These are phyloP conservation scores for Scheffersomyces stambukii DNA, from an alignment of 1,139 yeast species.

Conservation along the genomic window DNA sequence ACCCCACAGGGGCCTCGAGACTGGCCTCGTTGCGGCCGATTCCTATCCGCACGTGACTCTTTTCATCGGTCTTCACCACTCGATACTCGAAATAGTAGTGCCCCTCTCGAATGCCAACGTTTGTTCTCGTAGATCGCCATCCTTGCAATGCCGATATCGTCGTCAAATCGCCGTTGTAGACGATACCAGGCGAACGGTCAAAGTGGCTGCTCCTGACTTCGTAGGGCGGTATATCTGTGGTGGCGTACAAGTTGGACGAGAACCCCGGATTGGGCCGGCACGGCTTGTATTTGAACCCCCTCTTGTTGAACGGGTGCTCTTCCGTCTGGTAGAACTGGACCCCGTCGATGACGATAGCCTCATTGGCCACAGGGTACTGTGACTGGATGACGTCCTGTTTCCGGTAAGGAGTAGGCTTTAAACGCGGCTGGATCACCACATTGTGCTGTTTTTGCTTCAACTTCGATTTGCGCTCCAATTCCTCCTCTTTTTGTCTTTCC, in stretches of 20 bases:
- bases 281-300: conserved; percentile 80
- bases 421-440: conserved; percentile 38
- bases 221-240: conserved; percentile 73
- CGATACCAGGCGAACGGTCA: conserved; percentile 65
- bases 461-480: conserved; percentile 13
- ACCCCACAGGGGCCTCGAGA: conserved; percentile 93
- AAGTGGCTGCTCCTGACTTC: conserved; percentile 60
- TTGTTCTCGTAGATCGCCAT: conserved; percentile 78
- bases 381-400: conserved; percentile 23
- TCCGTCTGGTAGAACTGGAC: conserved; percentile 48
- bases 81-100: conserved; percentile 73
- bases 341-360: conserved; percentile 11
- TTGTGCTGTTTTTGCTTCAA: conserved; percentile 25
- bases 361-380: conserved; percentile 6
- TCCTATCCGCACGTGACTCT: conserved; percentile 75
- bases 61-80: conserved; percentile 45
- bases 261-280: conserved; percentile 71
- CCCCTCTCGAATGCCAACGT: conserved; percentile 77
- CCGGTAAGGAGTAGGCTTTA: conserved; percentile 44
- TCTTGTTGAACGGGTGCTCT: conserved; percentile 73
- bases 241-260: conserved; percentile 58
- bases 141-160: conserved; percentile 60
- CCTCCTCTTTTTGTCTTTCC: conserved; percentile 15
- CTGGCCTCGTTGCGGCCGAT: conserved; percentile 81
- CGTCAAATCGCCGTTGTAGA: conserved; percentile 39